Evolutionary conservation across 768 basidiomycete genomes (phyloP), one percentile per base, ranked within the genome.

Genomic region (Lanmaoa pseudosensibilis): DNA sequence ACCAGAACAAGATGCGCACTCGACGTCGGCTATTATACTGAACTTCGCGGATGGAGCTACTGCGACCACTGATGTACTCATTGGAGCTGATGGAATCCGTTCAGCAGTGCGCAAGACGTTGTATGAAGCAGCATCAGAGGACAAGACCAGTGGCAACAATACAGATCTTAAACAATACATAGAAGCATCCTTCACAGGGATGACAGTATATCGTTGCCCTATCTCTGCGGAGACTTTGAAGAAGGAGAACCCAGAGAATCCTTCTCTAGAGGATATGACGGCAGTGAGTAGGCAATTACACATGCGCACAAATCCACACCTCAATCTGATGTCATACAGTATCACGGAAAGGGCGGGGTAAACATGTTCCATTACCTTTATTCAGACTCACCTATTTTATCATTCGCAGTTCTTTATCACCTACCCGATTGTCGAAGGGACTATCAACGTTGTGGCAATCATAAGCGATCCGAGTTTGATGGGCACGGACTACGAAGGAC

Each of bases 1-100:
- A 38, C 36, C 25, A 1, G 44, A 57, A 18, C 37, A 59, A 9
- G 41, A 53, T 16, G 69, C 75, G 46, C 71, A 69, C 5, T 70
- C 73, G 27, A 68, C 54, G 3, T 63, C 30, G 5, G 32, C 47
- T 0, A 64, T 61, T 6, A 34, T 15, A 11, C 60, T 65, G 4
- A 30, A 52, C 5, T 65, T 65, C 6, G 18, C 58, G 4, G 65
- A 65, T 32, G 61, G 61, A 1, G 58, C 58, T 2, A 47, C 34
- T 2, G 46, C 72, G 7, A 66, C 60, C 27, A 70, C 78, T 13
- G 75, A 81, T 50, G 59, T 81, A 16, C 72, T 80, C 7, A 58
- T 81, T 43, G 80, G 78, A 5, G 77, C 77, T 32, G 80, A 80
- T 58, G 80, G 80, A 3, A 69, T 81, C 19, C 69, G 64, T 16